Conservation (phyloP, 495 filamentous ascomycete species). For the Talaromyces borbonicus region DNA sequence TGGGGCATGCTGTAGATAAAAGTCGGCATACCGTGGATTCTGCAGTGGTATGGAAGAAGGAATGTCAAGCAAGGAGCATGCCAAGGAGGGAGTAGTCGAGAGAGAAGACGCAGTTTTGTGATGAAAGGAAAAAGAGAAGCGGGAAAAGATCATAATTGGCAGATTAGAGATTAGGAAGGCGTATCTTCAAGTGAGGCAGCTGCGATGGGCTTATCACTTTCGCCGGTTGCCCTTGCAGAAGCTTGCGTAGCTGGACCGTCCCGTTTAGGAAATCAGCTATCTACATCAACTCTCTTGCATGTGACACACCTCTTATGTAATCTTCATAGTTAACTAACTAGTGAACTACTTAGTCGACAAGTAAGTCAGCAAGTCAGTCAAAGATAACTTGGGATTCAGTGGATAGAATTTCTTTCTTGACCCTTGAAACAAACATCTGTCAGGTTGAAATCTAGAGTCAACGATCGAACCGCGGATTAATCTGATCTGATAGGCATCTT, state of each 20-base stretch:
- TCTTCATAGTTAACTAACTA: not conserved
- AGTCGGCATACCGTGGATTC: not conserved
- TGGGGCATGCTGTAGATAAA: not conserved
- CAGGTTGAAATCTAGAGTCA: not conserved
- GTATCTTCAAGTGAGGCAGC: too few relatives aligned
- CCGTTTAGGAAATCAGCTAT: not conserved
- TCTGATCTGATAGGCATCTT: too few relatives aligned
- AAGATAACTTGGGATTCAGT: too few relatives aligned
- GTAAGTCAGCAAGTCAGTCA: too few relatives aligned
- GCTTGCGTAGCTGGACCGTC: constrained; percentile 4
- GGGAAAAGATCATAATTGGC: too few relatives aligned
- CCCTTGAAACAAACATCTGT: too few relatives aligned
- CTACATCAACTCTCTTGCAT: constrained; percentile 1
- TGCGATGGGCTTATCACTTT: not conserved
- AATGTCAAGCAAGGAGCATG: constrained; percentile 6
- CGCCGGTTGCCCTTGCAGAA: not conserved
- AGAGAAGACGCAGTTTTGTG: too few relatives aligned
- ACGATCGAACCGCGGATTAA: too few relatives aligned
- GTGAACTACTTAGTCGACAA: too few relatives aligned
- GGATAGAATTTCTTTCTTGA: too few relatives aligned
- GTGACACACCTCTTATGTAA: not conserved
- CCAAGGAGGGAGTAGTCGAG: too few relatives aligned
- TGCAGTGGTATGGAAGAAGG: not conserved
- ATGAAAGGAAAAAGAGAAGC: too few relatives aligned
- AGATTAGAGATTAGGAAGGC: not conserved